Evolutionary conservation across 2,329 filamentous ascomycete species (phyloP).

Genomic region (Ceratocystis colombiana): DNA sequence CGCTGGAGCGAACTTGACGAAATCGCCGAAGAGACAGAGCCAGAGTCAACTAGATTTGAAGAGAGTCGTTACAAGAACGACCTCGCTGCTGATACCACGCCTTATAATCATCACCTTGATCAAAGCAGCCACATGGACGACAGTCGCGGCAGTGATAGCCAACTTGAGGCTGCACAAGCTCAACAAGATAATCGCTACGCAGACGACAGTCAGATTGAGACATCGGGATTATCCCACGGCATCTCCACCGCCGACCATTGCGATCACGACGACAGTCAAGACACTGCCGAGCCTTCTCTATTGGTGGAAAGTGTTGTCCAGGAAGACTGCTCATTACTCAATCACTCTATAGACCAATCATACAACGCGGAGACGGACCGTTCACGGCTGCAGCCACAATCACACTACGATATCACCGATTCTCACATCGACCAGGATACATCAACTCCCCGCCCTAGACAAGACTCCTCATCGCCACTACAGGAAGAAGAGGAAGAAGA

Average conservation of each 20-base stretch:
- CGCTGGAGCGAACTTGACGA: conserved; percentile 22
- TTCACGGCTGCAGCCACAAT: conserved; percentile 15
- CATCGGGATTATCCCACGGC: background rate
- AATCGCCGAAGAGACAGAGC: conserved; percentile 22
- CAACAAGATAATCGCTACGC: conserved; percentile 3
- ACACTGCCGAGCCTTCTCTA: background rate
- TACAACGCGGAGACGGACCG: conserved; percentile 19
- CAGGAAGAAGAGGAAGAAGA: conserved; percentile 39
- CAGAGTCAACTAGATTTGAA: conserved; percentile 14
- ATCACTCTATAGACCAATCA: conserved; percentile 25
- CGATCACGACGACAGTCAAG: background rate
- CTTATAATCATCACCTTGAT: conserved; percentile 4
- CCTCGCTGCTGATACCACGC: background rate
- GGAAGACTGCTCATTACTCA: conserved; percentile 22
- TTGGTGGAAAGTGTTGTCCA: conserved; percentile 8
- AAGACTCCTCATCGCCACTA: conserved; percentile 36
- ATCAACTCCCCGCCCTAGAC: conserved; percentile 16
- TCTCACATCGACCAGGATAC: background rate
- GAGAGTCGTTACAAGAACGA: background rate
- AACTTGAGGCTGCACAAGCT: conserved; percentile 3
- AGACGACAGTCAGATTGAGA: conserved; percentile 8
- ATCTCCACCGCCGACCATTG: background rate
- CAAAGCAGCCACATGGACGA: conserved; percentile 16
- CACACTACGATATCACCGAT: conserved; percentile 22
- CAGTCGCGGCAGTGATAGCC: conserved; percentile 16